A percentile compares a stretch with the other conserved stretches of the same genome.
Conservation (phyloP, 1,284 basidiomycete species). For the Sphaerobolus stellatus region DNA sequence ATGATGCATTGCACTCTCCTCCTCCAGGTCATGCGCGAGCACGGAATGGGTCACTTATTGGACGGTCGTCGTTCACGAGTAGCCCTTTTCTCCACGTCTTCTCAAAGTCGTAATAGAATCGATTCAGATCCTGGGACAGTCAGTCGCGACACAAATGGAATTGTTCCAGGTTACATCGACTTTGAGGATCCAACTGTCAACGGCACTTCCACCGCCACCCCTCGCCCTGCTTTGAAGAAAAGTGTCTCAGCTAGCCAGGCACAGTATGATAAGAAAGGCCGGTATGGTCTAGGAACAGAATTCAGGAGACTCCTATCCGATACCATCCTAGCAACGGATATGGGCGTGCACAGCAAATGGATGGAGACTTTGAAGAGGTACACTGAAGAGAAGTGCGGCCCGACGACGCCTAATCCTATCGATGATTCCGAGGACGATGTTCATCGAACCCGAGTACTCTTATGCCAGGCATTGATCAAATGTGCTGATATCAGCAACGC, state of each 20-base stretch:
- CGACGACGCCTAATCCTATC: neutral
- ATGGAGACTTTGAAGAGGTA: constrained; percentile 63
- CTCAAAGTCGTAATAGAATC: constrained; percentile 2
- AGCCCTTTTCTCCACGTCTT: neutral
- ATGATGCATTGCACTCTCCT: constrained; percentile 90
- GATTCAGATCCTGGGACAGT: constrained; percentile 11
- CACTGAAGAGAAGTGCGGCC: constrained; percentile 25
- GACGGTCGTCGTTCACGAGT: constrained; percentile 35
- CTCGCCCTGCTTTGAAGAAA: constrained; percentile 3
- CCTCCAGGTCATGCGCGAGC: constrained; percentile 76
- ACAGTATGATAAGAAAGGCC: neutral
- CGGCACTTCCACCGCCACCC: neutral
- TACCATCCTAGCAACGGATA: constrained; percentile 89
- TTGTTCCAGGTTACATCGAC: constrained; percentile 3
- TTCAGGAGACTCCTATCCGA: constrained; percentile 76
- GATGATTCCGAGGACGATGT: constrained; percentile 39
- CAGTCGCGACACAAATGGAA: constrained; percentile 5
- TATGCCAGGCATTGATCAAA: constrained; percentile 92
- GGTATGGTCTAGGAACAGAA: constrained; percentile 39
- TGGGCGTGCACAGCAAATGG: constrained; percentile 86
- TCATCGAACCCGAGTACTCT: constrained; percentile 58
- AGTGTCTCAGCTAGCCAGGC: constrained; percentile 6
- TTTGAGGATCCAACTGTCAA: too few relatives aligned
- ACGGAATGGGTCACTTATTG: constrained; percentile 70
- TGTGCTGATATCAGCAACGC: constrained; percentile 97